Evolutionary conservation across 2,329 filamentous ascomycete genomes (phyloP).

Genomic region (Trichoderma afroharzianum): DNA sequence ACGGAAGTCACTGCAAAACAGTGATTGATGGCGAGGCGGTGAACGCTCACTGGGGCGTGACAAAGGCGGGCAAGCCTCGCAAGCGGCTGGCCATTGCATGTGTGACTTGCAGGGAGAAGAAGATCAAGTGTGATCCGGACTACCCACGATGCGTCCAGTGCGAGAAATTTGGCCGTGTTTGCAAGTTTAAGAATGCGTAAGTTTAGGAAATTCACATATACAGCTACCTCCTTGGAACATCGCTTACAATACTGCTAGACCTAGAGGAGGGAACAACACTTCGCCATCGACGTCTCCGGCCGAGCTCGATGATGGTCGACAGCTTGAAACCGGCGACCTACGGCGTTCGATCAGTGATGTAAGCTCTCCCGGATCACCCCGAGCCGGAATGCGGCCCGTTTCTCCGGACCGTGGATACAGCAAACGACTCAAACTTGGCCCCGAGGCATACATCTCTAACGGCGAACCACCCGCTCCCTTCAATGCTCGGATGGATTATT

Average conservation of each 20-base stretch:
- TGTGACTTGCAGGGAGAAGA: slow-evolving; percentile 90
- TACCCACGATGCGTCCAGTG: slow-evolving; percentile 86
- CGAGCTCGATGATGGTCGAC: slow-evolving; percentile 46
- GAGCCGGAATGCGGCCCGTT: slow-evolving; percentile 33
- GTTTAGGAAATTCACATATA: slow-evolving; percentile 35
- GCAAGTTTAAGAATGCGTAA: slow-evolving; percentile 83
- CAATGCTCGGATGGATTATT: slow-evolving; percentile 34
- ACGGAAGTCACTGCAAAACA: slow-evolving; percentile 77
- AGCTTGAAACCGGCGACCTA: slow-evolving; percentile 36
- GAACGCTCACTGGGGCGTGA: slow-evolving; percentile 90
- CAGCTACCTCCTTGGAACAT: background rate
- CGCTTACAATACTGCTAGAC: slow-evolving; percentile 35
- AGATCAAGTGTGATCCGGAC: slow-evolving; percentile 93
- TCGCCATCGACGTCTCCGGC: slow-evolving; percentile 52
- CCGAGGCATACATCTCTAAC: slow-evolving; percentile 42
- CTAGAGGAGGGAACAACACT: slow-evolving; percentile 55
- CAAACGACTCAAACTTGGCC: slow-evolving; percentile 49
- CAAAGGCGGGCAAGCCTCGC: slow-evolving; percentile 88
- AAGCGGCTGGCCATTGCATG: slow-evolving; percentile 92
- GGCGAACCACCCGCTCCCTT: slow-evolving; percentile 31
- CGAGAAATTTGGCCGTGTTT: slow-evolving; percentile 82
- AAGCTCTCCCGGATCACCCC: slow-evolving; percentile 48
- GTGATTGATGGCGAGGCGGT: slow-evolving; percentile 82
- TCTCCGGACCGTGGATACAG: slow-evolving; percentile 36
- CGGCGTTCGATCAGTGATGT: slow-evolving; percentile 41